Base-by-base conservation (phyloP, 2,329 filamentous ascomycete genomes). In the Fonsecaea nubica region DNA sequence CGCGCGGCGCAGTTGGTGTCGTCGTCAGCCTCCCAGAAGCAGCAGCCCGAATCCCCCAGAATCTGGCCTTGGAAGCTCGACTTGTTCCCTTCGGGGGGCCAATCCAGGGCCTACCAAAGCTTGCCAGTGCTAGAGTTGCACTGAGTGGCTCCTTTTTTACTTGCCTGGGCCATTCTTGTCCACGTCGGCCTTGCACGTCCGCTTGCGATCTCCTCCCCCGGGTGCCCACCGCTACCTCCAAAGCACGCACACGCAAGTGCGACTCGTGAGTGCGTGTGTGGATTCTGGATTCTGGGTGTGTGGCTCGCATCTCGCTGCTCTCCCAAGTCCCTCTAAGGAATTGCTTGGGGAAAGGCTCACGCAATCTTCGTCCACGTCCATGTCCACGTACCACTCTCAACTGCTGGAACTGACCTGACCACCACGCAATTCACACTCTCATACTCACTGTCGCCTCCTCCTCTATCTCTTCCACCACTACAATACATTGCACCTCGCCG, bases 391-490 rank as follows among this genome's bases (percentile, higher is more conserved):
- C 58, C 50, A 45, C 42, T 33, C 36, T 32, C 15, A 30, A 38
- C 7, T 38, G 36, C 36, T 25, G 25, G 36, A 9, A 38, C 36
- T 38, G 38, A 40, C 12, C 36, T 40, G 36, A 40, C 12, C 36
- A 40, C 36, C 36, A 40, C 36, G 36, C 36, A 40, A 25, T 40
- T 13, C 36, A 40, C 12, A 40, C 36, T 10, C 40, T 25, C 25
- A 42, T 42, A 40, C 59, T 62, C 59, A 56, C 59, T 62, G 59
- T 56, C 48, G 59, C 59, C 59, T 56, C 59, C 21, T 56, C 36
- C 55, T 58, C 18, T 48, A 33, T 25, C 48, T 40, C 35, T 13
- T 10, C 40, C 7, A 1, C 58, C 38, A 42, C 45, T 36, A 42
- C 55, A 42, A 58, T 42, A 62, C 52, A 56, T 38, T 42, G 56